phyloP scores from a whole-genome alignment of 306 rosid species.

The Prunus mira region DNA sequence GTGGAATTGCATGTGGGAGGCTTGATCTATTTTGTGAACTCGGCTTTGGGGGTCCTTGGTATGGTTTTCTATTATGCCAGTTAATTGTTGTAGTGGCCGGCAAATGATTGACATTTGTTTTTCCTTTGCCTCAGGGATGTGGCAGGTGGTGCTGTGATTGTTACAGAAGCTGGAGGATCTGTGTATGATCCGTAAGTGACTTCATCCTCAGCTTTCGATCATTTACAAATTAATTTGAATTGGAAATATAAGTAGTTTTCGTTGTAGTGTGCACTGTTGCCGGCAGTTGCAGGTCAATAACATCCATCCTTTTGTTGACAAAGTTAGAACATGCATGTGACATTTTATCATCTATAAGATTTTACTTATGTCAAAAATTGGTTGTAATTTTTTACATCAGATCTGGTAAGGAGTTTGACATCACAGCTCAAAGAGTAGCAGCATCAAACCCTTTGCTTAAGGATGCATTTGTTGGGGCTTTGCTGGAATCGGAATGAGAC shows the following conservation, averaged over 20 bases:
- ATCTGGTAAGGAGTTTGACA: constrained; percentile 84
- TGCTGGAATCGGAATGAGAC: constrained; percentile 53
- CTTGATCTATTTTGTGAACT: constrained; percentile 66
- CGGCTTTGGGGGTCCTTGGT: constrained; percentile 97
- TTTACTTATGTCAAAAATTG: constrained; percentile 6
- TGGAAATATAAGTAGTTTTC: constrained; percentile 26
- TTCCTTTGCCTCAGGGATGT: constrained; percentile 70
- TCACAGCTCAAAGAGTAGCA: constrained; percentile 78
- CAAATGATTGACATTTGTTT: constrained; percentile 3
- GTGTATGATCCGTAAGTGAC: constrained; percentile 93
- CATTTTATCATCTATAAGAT: neutral
- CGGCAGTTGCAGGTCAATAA: constrained; percentile 16
- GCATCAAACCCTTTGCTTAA: constrained; percentile 82
- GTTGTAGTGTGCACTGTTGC: neutral
- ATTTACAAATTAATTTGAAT: constrained; percentile 2
- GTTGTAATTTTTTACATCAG: constrained; percentile 50
- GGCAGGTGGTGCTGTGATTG: constrained; percentile 94
- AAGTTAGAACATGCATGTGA: constrained; percentile 2
- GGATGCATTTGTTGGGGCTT: constrained; percentile 65
- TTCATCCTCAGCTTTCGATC: constrained; percentile 26
- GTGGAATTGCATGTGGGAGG: constrained; percentile 98
- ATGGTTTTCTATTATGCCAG: constrained; percentile 24
- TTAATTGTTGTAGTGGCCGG: neutral
- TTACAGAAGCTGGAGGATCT: constrained; percentile 92
- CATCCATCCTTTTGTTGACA: neutral